Evolutionary conservation across 2,329 filamentous ascomycete species (phyloP).

Genomic region (Pseudocercospora eumusae): DNA sequence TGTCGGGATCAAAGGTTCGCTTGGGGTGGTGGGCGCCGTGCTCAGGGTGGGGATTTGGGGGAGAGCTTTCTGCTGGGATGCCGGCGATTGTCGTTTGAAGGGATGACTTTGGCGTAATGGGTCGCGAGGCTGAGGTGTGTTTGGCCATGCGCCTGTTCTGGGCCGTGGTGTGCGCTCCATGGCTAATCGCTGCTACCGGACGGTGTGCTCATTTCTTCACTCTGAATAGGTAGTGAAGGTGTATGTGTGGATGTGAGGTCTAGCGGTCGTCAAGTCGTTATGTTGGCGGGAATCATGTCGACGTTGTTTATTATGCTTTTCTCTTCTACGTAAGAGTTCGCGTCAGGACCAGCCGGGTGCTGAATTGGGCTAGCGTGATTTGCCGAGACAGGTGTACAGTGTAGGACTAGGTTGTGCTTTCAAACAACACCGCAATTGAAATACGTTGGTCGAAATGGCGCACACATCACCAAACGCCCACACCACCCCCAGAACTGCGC

Average conservation of each 20-base stretch:
- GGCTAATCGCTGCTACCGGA: slow-evolving; percentile 13
- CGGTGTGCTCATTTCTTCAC: slow-evolving; percentile 6
- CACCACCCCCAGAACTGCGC: too few species aligned
- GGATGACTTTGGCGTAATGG: slow-evolving; percentile 17
- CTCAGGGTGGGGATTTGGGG: slow-evolving; percentile 29
- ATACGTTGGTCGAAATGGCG: slow-evolving; percentile 1
- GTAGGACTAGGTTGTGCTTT: too few species aligned
- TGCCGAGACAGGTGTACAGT: background rate
- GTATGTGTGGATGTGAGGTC: background rate
- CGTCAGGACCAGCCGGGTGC: background rate
- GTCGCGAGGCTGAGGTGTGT: slow-evolving; percentile 51
- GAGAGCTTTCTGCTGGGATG: slow-evolving; percentile 37
- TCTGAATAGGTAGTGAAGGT: background rate
- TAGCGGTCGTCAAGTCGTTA: slow-evolving; percentile 4
- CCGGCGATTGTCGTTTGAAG: slow-evolving; percentile 21
- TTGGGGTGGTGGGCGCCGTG: slow-evolving; percentile 24
- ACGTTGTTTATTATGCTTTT: slow-evolving; percentile 4
- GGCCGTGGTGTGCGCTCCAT: slow-evolving; percentile 83
- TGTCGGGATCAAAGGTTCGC: slow-evolving; percentile 73
- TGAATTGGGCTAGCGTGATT: background rate
- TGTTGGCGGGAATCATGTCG: background rate
- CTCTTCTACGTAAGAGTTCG: background rate
- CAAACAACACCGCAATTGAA: too few species aligned
- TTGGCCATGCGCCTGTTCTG: slow-evolving; percentile 73
- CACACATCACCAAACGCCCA: background rate